Conservation (phyloP, 192 early-diverging fungal species). For the Coemansia sp. region DNA sequence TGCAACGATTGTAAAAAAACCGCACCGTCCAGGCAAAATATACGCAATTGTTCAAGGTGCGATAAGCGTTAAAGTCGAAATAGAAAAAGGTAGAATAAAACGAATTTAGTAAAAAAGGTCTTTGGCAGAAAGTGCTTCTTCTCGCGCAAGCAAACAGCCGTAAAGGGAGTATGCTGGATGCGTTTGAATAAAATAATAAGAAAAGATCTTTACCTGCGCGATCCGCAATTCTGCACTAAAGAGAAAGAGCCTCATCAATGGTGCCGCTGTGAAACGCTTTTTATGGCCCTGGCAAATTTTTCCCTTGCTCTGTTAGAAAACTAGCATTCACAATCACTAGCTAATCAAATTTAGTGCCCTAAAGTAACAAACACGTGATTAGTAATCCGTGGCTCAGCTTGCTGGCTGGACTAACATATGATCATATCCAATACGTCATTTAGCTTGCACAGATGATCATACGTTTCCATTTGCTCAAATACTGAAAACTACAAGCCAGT, state of each 20-base stretch:
- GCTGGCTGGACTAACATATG: no score
- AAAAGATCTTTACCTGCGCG: constrained; percentile 50
- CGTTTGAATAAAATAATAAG: constrained; percentile 16
- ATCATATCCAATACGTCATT: no score
- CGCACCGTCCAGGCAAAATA: neutral
- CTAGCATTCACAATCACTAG: neutral
- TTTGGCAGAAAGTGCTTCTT: constrained; percentile 50
- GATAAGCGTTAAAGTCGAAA: neutral
- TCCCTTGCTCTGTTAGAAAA: neutral
- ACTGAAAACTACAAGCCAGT: neutral
- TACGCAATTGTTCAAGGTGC: neutral
- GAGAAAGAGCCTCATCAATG: constrained; percentile 28
- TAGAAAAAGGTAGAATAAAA: constrained; percentile 10
- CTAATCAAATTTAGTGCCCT: constrained; percentile 9
- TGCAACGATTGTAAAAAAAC: neutral
- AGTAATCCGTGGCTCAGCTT: no score
- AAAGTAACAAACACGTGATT: constrained; percentile 4
- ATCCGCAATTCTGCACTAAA: constrained; percentile 58
- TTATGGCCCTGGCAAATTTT: constrained; percentile 12
- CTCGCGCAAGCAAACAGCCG: constrained; percentile 29
- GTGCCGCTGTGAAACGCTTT: constrained; percentile 15
- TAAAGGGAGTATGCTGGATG: neutral
- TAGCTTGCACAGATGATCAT: no score
- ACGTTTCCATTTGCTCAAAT: no score
- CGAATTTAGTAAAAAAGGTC: constrained; percentile 16